phyloP scores from a whole-genome alignment of 768 basidiomycete genomes.

The Panellus pusillus region DNA sequence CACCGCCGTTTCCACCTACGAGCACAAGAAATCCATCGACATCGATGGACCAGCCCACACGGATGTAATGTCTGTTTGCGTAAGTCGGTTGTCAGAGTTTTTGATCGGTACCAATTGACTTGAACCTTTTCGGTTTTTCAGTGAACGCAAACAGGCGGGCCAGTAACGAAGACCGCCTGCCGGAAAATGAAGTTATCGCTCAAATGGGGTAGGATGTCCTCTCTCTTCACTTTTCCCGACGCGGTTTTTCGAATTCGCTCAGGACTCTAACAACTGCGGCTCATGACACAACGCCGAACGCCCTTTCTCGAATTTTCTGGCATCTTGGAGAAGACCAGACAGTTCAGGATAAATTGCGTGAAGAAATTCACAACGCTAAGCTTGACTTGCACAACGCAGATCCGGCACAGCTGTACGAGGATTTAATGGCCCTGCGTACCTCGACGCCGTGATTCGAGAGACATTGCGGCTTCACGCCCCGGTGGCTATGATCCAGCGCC shows the following conservation, averaged over 20 bases:
- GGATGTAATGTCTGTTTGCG: slow-evolving; percentile 37
- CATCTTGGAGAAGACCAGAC: slow-evolving; percentile 23
- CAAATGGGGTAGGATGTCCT: slow-evolving; percentile 23
- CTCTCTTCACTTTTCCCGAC: background rate
- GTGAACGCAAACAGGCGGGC: slow-evolving; percentile 25
- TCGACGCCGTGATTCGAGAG: slow-evolving; percentile 28
- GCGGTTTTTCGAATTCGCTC: background rate
- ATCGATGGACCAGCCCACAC: slow-evolving; percentile 28
- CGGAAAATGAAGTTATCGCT: slow-evolving; percentile 24
- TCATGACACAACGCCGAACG: slow-evolving; percentile 27
- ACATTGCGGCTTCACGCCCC: slow-evolving; percentile 22
- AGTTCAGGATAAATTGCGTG: slow-evolving; percentile 18
- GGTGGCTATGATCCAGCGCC: slow-evolving; percentile 19
- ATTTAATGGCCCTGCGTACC: slow-evolving; percentile 22
- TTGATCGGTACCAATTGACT: background rate
- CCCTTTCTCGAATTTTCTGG: slow-evolving; percentile 24
- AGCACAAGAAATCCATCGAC: slow-evolving; percentile 28
- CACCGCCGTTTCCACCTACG: slow-evolving; percentile 26
- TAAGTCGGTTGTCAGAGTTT: slow-evolving; percentile 15
- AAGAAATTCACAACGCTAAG: background rate
- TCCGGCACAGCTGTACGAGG: slow-evolving; percentile 19
- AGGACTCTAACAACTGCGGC: slow-evolving; percentile 27
- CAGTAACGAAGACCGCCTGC: slow-evolving; percentile 20
- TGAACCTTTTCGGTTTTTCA: background rate
- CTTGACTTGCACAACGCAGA: slow-evolving; percentile 3